These are phyloP conservation scores for Sutorius australiensis DNA, from an alignment of 768 basidiomycete genomes.

Conservation along the genomic window DNA sequence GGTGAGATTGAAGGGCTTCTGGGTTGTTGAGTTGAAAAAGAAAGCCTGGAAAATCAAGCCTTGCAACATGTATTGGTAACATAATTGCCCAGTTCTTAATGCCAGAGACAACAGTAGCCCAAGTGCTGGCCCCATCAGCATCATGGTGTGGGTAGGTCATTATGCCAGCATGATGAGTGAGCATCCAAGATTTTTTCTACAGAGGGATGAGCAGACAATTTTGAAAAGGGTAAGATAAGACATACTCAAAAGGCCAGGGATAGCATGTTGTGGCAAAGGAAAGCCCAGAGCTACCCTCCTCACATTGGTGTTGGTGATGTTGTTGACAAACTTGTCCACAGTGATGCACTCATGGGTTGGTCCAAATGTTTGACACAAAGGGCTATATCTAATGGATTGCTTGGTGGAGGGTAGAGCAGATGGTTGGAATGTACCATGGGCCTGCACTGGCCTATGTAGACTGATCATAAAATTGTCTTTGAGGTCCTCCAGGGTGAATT, in stretches of 20 bases:
- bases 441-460: no score
- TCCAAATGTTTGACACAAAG: neutral
- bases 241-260: neutral
- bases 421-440: no score
- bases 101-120: neutral
- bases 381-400: neutral
- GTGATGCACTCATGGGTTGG: neutral
- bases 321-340: neutral
- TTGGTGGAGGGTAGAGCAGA: no score
- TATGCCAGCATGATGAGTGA: neutral
- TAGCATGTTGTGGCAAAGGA: neutral
- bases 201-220: fast-evolving
- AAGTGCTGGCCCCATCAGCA: neutral
- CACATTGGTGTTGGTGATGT: neutral
- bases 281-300: neutral
- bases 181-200: neutral
- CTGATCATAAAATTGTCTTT: no score
- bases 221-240: neutral
- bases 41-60: neutral
- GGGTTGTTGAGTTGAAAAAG: neutral
- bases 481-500: no score
- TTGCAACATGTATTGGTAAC: neutral
- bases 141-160: neutral
- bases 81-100: neutral
- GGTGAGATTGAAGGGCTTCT: neutral